A percentile compares a stretch with the other conserved stretches of the same genome.
Conservation (phyloP, 305 asterid species). For the Petunia hybrid region DNA sequence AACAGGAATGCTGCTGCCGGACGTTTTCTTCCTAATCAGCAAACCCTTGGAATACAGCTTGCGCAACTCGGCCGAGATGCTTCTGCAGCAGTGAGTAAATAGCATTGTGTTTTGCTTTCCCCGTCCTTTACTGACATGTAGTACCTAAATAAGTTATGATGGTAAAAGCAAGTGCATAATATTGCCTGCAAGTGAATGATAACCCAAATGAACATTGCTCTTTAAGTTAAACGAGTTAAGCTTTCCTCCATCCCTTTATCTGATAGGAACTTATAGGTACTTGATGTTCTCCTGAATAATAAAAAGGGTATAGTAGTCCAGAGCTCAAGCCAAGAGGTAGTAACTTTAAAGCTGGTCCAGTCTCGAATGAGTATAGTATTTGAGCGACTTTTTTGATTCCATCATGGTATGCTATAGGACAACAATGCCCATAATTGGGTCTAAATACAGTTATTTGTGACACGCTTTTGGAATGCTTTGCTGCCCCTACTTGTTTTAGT, state of each 20-base stretch:
- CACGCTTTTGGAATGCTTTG: neutral
- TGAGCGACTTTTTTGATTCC: constrained; percentile 1
- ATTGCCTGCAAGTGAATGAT: neutral
- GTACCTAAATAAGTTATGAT: constrained; percentile 10
- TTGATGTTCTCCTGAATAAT: neutral
- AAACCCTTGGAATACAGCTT: constrained; percentile 83
- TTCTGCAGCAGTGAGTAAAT: constrained; percentile 92
- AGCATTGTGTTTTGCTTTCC: constrained; percentile 10
- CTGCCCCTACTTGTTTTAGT: neutral
- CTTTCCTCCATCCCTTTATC: neutral
- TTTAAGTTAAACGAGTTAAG: constrained; percentile 1
- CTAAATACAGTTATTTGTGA: constrained; percentile 1
- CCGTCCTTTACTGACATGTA: constrained; percentile 17
- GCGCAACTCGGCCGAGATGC: constrained; percentile 98
- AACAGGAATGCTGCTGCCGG: constrained; percentile 72
- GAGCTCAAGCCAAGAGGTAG: neutral
- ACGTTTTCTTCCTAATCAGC: constrained; percentile 74
- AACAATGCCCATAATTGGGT: constrained; percentile 18
- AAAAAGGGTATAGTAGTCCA: neutral
- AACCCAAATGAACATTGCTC: neutral
- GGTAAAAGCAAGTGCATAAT: neutral
- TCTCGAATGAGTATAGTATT: neutral
- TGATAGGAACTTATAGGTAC: constrained; percentile 2
- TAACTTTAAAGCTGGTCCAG: constrained; percentile 20
- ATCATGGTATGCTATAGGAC: neutral